Conservation (phyloP, 129 eudicot species). For the Erigeron canadensis region DNA sequence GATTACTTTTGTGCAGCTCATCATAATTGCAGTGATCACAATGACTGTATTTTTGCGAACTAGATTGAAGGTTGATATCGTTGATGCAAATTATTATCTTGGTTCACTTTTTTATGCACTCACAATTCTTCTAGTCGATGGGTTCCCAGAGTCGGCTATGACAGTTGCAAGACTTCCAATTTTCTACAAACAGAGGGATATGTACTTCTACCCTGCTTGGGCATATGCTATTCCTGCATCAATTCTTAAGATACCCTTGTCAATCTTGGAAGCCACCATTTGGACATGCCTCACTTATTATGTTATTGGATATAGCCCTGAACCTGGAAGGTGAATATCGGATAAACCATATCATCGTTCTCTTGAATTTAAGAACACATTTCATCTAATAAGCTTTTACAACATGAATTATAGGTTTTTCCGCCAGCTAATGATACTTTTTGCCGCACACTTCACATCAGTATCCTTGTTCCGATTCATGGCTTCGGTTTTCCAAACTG, state of each 20-base stretch:
- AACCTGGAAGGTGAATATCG: slow-evolving; percentile 50
- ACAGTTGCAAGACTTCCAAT: slow-evolving; percentile 64
- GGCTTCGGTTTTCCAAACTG: slow-evolving; percentile 51
- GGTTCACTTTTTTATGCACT: slow-evolving; percentile 69
- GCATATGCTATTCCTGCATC: slow-evolving; percentile 72
- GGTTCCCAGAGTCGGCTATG: slow-evolving; percentile 61
- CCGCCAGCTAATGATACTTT: slow-evolving; percentile 46
- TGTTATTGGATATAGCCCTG: slow-evolving; percentile 70
- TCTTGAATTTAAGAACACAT: neutral
- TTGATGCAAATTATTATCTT: slow-evolving; percentile 60
- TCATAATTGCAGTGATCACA: slow-evolving; percentile 49
- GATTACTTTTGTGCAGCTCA: slow-evolving; percentile 45
- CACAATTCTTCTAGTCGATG: slow-evolving; percentile 58
- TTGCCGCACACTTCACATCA: slow-evolving; percentile 53
- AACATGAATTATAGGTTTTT: slow-evolving; percentile 46
- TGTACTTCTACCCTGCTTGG: slow-evolving; percentile 87
- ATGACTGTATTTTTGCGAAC: slow-evolving; percentile 69
- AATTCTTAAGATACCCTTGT: slow-evolving; percentile 59
- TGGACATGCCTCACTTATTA: slow-evolving; percentile 72
- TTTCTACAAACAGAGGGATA: slow-evolving; percentile 78
- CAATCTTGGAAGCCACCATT: slow-evolving; percentile 45
- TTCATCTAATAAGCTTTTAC: neutral
- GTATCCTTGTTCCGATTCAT: slow-evolving; percentile 64
- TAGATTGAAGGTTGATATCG: slow-evolving; percentile 49
- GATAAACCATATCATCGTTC: too few species aligned